A percentile compares a stretch with the other conserved stretches of the same genome.
These are phyloP conservation scores for Xylariomycetidae sp. DNA, from an alignment of 2,329 filamentous ascomycete genomes.

Conservation along the genomic window DNA sequence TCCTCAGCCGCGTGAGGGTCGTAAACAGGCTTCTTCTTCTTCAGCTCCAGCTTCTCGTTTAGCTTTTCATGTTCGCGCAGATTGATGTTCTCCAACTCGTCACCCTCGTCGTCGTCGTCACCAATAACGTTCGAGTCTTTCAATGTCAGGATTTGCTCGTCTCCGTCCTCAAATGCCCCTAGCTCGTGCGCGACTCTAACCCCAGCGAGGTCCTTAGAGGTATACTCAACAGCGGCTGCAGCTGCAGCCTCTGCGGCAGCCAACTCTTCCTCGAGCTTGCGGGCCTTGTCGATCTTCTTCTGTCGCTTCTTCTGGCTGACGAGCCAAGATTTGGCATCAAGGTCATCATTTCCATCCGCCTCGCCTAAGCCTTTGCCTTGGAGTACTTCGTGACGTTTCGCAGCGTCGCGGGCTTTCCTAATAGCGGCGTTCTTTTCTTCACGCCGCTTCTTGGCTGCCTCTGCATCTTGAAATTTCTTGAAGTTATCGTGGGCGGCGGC, in stretches of 20 bases:
- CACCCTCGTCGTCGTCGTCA: conserved; percentile 80
- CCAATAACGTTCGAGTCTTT: conserved; percentile 81
- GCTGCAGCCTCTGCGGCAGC: conserved; percentile 68
- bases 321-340: conserved; percentile 84
- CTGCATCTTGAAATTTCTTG: conserved; percentile 60
- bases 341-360: conserved; percentile 55
- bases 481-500: conserved; percentile 72
- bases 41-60: conserved; percentile 72
- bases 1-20: conserved; percentile 74
- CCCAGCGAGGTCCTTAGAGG: conserved; percentile 78
- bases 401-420: conserved; percentile 81
- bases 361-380: conserved; percentile 85
- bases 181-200: conserved; percentile 90
- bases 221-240: conserved; percentile 66
- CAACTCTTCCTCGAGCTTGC: conserved; percentile 69
- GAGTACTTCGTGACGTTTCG: conserved; percentile 69
- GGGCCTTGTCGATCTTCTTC: conserved; percentile 79
- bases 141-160: conserved; percentile 88
- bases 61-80: conserved; percentile 69
- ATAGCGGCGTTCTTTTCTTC: conserved; percentile 78
- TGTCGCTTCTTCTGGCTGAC: conserved; percentile 88
- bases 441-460: conserved; percentile 71
- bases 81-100: conserved; percentile 78
- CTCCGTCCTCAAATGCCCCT: conserved; percentile 72
- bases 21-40: conserved; percentile 87